Percentiles rank a stretch among this genome's conserved stretches.
Conservation (phyloP, 805 yeast species). For the Monosporozyma siamensis region DNA sequence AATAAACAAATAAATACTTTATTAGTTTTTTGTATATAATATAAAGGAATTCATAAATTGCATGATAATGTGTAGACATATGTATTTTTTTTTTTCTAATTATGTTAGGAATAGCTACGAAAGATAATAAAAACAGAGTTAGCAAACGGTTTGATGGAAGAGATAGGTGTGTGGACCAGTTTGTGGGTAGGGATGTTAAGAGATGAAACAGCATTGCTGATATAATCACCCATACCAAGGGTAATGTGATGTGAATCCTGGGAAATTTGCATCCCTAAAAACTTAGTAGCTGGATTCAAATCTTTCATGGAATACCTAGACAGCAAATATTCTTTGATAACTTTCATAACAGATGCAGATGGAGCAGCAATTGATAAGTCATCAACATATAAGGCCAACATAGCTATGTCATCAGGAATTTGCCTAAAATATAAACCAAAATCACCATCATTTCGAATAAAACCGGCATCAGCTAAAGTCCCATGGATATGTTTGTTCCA, state of each 20-base stretch:
- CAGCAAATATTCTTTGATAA: not conserved
- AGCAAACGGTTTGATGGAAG: too few relatives aligned
- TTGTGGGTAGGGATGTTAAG: too few relatives aligned
- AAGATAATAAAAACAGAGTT: too few relatives aligned
- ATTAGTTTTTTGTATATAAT: slow-evolving; percentile 1
- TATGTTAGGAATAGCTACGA: too few relatives aligned
- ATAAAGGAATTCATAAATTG: not conserved
- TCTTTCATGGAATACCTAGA: slow-evolving; percentile 4
- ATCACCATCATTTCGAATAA: slow-evolving; percentile 3
- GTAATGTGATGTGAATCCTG: too few relatives aligned
- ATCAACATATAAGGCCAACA: slow-evolving; percentile 8
- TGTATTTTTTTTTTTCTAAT: too few relatives aligned
- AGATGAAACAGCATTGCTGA: too few relatives aligned
- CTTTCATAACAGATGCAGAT: not conserved
- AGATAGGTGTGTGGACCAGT: too few relatives aligned
- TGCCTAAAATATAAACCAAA: slow-evolving; percentile 2
- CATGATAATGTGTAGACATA: too few relatives aligned
- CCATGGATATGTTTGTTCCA: slow-evolving; percentile 25
- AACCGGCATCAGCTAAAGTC: slow-evolving; percentile 19
- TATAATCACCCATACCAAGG: too few relatives aligned
- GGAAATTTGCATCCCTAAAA: slow-evolving; percentile 5
- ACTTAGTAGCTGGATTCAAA: slow-evolving; percentile 4
- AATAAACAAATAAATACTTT: not conserved
- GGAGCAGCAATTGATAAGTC: slow-evolving; percentile 6
- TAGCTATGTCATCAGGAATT: not conserved